Conservation (phyloP, 352 stramenopile genomes). For the Phytophthora pini region DNA sequence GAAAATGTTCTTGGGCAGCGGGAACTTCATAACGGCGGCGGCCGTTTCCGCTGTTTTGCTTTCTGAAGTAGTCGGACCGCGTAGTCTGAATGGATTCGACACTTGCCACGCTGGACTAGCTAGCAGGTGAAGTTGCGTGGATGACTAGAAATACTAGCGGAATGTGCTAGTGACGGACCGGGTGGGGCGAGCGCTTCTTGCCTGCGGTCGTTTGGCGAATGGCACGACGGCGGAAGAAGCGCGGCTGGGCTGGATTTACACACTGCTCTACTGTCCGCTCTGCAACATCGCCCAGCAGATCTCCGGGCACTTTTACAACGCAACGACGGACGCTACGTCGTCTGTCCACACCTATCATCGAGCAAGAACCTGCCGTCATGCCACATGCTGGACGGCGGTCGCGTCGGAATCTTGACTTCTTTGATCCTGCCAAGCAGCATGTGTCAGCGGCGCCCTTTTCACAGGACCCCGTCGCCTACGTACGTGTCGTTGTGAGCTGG, state of each 20-base stretch:
- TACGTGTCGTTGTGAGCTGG: conserved; percentile 27
- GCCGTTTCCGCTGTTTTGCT: conserved; percentile 11
- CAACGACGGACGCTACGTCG: conserved; percentile 25
- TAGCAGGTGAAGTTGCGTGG: not conserved
- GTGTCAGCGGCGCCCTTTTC: not conserved
- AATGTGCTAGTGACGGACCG: conserved; percentile 19
- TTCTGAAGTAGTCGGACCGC: conserved; percentile 23
- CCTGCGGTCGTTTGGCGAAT: conserved; percentile 35
- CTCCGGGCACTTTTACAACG: conserved; percentile 26
- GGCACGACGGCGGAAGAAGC: conserved; percentile 36
- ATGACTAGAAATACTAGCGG: conserved; percentile 20
- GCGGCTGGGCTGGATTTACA: conserved; percentile 19
- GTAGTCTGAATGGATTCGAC: conserved; percentile 14
- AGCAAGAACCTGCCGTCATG: conserved; percentile 1
- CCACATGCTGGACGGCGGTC: not conserved
- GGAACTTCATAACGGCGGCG: conserved; percentile 54
- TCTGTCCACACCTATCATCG: conserved; percentile 14
- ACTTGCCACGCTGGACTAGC: conserved; percentile 7
- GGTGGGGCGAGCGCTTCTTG: conserved; percentile 22
- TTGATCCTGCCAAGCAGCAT: not conserved
- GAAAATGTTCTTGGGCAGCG: conserved; percentile 56
- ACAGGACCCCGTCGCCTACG: not conserved
- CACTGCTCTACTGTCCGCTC: conserved; percentile 1
- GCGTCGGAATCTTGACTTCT: not conserved
- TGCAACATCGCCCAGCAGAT: conserved; percentile 32